Evolutionary conservation across 306 rosid species (phyloP).

Genomic region (Corylus avellana): DNA sequence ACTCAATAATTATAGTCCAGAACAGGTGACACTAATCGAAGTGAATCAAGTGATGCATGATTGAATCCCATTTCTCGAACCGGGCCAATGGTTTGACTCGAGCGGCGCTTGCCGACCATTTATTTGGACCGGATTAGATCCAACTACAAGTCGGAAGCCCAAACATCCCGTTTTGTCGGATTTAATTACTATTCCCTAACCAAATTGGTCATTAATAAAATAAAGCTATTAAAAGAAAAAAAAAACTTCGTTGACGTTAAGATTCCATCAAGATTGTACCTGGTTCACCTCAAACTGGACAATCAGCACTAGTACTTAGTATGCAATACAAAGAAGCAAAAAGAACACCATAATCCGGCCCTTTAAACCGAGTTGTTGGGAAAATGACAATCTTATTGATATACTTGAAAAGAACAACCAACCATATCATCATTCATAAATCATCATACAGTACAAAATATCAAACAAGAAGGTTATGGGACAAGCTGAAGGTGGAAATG

Average conservation of each 20-base stretch:
- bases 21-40: no score
- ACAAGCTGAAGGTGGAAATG: constrained; percentile 25
- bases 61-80: not conserved
- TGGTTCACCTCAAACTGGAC: not conserved
- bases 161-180: no score
- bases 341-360: not conserved
- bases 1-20: no score
- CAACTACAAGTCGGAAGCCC: no score
- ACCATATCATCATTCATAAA: constrained; percentile 13
- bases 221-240: no score
- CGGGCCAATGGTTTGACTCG: not conserved
- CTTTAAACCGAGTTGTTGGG: not conserved
- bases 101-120: not conserved
- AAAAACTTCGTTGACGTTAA: no score
- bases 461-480: constrained; percentile 29
- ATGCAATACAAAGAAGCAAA: not conserved
- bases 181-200: no score
- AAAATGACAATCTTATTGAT: not conserved
- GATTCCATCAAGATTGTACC: not conserved
- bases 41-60: no score
- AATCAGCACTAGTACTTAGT: not conserved
- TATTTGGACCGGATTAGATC: not conserved
- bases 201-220: no score
- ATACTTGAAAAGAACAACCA: constrained; percentile 27
- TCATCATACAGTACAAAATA: constrained; percentile 22